Conservation (phyloP, 805 yeast species). For the Suhomyces tanzawaensis region DNA sequence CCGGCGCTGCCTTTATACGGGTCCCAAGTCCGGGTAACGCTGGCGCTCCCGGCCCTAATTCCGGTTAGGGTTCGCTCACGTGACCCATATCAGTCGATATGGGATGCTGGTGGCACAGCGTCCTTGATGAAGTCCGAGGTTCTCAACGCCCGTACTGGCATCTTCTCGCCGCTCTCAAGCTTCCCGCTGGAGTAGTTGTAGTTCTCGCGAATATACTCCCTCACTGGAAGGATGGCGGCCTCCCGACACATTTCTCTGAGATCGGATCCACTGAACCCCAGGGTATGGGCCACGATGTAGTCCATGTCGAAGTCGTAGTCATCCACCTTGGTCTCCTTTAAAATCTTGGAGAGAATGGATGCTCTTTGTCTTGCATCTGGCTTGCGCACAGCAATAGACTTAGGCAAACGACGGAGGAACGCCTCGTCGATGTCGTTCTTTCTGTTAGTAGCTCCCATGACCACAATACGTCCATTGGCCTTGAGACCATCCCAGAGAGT, state of each 20-base stretch:
- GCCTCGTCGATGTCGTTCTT: slow-evolving; percentile 91
- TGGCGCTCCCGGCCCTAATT: not conserved
- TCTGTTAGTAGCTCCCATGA: slow-evolving; percentile 93
- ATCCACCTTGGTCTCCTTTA: slow-evolving; percentile 65
- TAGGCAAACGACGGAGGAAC: slow-evolving; percentile 89
- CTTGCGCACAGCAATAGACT: slow-evolving; percentile 72
- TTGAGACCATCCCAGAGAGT: slow-evolving; percentile 93
- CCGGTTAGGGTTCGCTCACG: not conserved
- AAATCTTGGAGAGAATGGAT: slow-evolving; percentile 65
- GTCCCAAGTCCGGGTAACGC: slow-evolving; percentile 7
- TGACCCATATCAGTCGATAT: slow-evolving; percentile 3
- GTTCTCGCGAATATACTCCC: slow-evolving; percentile 74
- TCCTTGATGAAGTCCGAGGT: slow-evolving; percentile 60
- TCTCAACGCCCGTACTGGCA: slow-evolving; percentile 58
- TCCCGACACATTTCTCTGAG: slow-evolving; percentile 87
- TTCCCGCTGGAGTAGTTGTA: slow-evolving; percentile 43
- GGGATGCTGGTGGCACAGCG: slow-evolving; percentile 8
- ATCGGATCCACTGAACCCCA: slow-evolving; percentile 83
- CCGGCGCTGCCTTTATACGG: not conserved
- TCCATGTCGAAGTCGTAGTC: slow-evolving; percentile 54
- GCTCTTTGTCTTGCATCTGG: slow-evolving; percentile 69
- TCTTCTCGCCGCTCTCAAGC: slow-evolving; percentile 22
- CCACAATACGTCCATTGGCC: slow-evolving; percentile 75
- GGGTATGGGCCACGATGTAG: slow-evolving; percentile 58
- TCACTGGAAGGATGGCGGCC: slow-evolving; percentile 85